Evolutionary conservation across 768 basidiomycete species (phyloP).

Genomic region (Tulasnella sp.): DNA sequence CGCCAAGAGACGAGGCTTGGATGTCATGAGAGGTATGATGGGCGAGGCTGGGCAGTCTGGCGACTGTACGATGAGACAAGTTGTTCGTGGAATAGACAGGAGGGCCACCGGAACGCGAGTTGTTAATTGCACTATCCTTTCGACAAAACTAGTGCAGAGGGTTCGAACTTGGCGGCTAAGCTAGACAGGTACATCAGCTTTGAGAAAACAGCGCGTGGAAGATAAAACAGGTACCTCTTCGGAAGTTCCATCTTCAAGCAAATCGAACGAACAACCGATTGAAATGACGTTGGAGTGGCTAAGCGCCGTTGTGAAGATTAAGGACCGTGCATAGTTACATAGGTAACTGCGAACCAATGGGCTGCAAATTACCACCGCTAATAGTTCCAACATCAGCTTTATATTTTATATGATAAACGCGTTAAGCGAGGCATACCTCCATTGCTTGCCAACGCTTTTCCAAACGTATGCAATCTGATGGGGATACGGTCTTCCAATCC

Average conservation of each 20-base stretch:
- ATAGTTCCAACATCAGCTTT: background rate
- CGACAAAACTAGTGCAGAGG: slow-evolving; percentile 31
- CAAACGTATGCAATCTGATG: slow-evolving; percentile 82
- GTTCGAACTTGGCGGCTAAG: slow-evolving; percentile 31
- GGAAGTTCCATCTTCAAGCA: slow-evolving; percentile 61
- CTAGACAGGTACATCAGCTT: background rate
- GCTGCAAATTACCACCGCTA: slow-evolving; percentile 71
- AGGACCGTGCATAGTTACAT: slow-evolving; percentile 82
- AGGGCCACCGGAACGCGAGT: slow-evolving; percentile 34
- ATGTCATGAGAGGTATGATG: slow-evolving; percentile 78
- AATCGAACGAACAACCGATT: slow-evolving; percentile 68
- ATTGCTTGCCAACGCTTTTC: slow-evolving; percentile 77
- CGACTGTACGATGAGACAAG: slow-evolving; percentile 8
- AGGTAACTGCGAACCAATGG: slow-evolving; percentile 72
- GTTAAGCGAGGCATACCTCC: slow-evolving; percentile 54
- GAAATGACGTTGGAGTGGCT: slow-evolving; percentile 69
- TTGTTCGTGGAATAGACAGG: slow-evolving; percentile 25
- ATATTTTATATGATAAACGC: background rate
- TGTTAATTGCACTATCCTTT: slow-evolving; percentile 31
- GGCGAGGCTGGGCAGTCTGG: slow-evolving; percentile 44
- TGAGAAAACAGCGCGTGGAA: background rate
- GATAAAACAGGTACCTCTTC: slow-evolving; percentile 39
- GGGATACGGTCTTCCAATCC: slow-evolving; percentile 66
- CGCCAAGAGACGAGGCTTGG: slow-evolving; percentile 67
- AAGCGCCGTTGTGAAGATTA: slow-evolving; percentile 87